A percentile compares a stretch with the other conserved stretches of the same genome.
These are phyloP conservation scores for Hemerocallis citrina DNA, from an alignment of 106 monocot genomes.

Conservation along the genomic window DNA sequence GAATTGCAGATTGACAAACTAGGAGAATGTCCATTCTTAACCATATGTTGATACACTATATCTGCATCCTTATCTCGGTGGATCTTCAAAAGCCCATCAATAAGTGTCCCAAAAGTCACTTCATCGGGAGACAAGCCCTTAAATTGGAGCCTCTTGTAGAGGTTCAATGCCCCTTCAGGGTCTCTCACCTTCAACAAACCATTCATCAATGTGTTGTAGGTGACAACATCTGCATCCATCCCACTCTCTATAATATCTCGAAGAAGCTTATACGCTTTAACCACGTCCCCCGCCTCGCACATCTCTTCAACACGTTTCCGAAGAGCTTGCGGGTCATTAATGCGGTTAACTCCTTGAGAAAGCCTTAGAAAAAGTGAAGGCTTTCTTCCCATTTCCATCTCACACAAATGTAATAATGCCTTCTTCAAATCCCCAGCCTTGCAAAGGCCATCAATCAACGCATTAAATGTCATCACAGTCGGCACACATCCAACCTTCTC, in stretches of 20 bases:
- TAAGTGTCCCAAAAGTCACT: conserved; percentile 55
- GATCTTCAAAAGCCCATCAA: conserved; percentile 37
- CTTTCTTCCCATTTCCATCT: conserved; percentile 80
- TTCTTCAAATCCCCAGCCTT: conserved; percentile 44
- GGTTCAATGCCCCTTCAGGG: conserved; percentile 42
- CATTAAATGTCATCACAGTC: conserved; percentile 62
- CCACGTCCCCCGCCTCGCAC: conserved; percentile 51
- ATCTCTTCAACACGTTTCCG: conserved; percentile 28
- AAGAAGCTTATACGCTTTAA: conserved; percentile 80
- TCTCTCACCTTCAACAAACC: conserved; percentile 60
- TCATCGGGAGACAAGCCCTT: conserved; percentile 51
- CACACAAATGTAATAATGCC: too few relatives aligned
- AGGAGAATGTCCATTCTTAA: conserved; percentile 36
- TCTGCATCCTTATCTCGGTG: conserved; percentile 32
- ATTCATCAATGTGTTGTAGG: conserved; percentile 60
- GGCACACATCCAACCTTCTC: conserved; percentile 51
- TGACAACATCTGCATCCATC: conserved; percentile 61
- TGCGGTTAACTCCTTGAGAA: conserved; percentile 43
- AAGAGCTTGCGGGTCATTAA: conserved; percentile 27
- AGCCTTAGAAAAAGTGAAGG: conserved; percentile 74
- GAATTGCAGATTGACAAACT: conserved; percentile 37
- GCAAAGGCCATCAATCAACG: conserved; percentile 76
- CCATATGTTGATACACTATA: conserved; percentile 42
- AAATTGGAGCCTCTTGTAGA: conserved; percentile 50
- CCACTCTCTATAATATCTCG: too few relatives aligned